Percentiles rank a stretch among this genome's conserved stretches.
These are phyloP conservation scores for Zymoseptoria crescenta DNA, from an alignment of 2,329 filamentous ascomycete genomes.

Conservation along the genomic window DNA sequence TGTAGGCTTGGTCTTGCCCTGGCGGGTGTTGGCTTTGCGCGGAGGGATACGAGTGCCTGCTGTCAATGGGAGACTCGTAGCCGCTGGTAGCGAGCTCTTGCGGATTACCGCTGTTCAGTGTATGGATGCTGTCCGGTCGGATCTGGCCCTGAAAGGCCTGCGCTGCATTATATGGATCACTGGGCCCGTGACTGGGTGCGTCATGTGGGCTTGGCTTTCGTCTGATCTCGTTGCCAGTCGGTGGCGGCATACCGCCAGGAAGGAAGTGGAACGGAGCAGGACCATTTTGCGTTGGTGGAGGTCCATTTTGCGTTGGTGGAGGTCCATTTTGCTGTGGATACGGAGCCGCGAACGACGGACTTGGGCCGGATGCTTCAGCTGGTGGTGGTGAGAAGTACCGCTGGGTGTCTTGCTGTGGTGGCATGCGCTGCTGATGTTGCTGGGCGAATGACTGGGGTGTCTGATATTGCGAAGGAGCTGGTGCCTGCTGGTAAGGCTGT, in stretches of 20 bases:
- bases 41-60: constrained; percentile 33
- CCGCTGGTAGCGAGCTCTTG: constrained; percentile 42
- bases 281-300: constrained; percentile 14
- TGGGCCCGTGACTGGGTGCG: constrained; percentile 17
- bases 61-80: constrained; percentile 42
- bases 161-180: constrained; percentile 32
- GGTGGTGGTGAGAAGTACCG: constrained; percentile 33
- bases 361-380: constrained; percentile 22
- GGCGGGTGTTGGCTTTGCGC: constrained; percentile 17
- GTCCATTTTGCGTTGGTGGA: constrained; percentile 16
- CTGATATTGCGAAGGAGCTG: constrained; percentile 23
- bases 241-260: constrained; percentile 22
- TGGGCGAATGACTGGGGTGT: constrained; percentile 24
- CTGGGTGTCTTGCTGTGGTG: constrained; percentile 25
- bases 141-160: constrained; percentile 31
- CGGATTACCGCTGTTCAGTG: constrained; percentile 33
- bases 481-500: constrained; percentile 27
- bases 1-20: constrained; percentile 11
- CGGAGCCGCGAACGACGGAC: constrained; percentile 20
- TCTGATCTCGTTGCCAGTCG: constrained; percentile 17
- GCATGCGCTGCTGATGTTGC: constrained; percentile 22
- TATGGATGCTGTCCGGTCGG: constrained; percentile 32
- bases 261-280: constrained; percentile 32
- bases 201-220: constrained; percentile 25
- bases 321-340: constrained; percentile 21